Percentiles rank a stretch among this genome's conserved stretches.
Evolutionary conservation across 1,139 yeast genomes (phyloP).

Genomic region (Nakaseomyces uthaithaninus): DNA sequence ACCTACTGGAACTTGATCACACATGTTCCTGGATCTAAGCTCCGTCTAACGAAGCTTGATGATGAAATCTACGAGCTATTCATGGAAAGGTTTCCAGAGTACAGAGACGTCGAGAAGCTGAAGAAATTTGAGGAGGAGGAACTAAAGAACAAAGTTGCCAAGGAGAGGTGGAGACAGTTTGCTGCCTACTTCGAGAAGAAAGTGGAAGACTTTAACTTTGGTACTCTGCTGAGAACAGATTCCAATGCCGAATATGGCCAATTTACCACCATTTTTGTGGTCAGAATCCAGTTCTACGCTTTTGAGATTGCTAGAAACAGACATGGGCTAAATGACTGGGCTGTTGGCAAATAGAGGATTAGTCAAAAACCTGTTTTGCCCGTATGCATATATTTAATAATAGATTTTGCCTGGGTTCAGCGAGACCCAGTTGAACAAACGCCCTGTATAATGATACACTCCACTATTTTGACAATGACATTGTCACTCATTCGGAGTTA

Average conservation of each 20-base stretch:
- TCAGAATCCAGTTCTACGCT: constrained; percentile 90
- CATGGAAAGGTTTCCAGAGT: constrained; percentile 78
- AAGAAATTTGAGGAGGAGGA: constrained; percentile 62
- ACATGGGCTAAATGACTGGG: constrained; percentile 90
- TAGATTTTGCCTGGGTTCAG: too few relatives aligned
- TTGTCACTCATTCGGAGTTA: too few relatives aligned
- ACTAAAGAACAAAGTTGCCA: constrained; percentile 73
- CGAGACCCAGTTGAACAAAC: too few relatives aligned
- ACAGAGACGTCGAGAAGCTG: constrained; percentile 47
- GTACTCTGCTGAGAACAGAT: constrained; percentile 76
- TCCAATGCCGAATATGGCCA: constrained; percentile 70
- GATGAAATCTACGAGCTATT: constrained; percentile 72
- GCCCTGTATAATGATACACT: too few relatives aligned
- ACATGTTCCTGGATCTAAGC: constrained; percentile 66
- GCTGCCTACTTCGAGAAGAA: constrained; percentile 72
- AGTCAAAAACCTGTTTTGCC: too few relatives aligned
- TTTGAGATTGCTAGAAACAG: constrained; percentile 91
- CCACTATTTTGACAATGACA: too few relatives aligned
- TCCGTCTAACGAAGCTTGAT: constrained; percentile 72
- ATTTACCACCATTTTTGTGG: constrained; percentile 79
- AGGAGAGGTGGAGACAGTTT: constrained; percentile 84
- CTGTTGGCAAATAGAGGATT: constrained; percentile 29
- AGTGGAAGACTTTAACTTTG: constrained; percentile 87
- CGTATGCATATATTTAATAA: too few relatives aligned
- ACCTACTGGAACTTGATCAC: constrained; percentile 81